Conservation (phyloP, 106 monocot genomes). For the Acorus gramineus region DNA sequence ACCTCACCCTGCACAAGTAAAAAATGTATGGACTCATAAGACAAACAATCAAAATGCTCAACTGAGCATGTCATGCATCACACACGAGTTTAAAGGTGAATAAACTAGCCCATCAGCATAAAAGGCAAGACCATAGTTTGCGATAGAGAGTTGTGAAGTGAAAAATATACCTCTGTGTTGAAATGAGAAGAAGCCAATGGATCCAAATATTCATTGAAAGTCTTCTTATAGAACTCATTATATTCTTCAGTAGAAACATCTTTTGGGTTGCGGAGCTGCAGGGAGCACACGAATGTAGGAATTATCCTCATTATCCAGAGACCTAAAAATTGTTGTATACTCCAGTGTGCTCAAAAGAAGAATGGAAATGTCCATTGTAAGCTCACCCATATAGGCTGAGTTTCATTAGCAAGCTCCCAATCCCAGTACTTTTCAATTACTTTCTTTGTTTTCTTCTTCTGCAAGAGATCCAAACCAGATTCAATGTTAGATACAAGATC, state of each 20-base stretch:
- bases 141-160: not conserved
- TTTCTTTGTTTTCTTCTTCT: conserved; percentile 92
- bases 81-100: not conserved
- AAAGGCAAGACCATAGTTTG: too few species aligned
- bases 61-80: not conserved
- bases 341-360: not conserved
- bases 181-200: conserved; percentile 94
- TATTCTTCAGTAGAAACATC: conserved; percentile 91
- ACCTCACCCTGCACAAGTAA: conserved; percentile 73
- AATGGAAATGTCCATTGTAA: not conserved
- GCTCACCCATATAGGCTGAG: conserved; percentile 94
- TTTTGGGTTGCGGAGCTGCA: conserved; percentile 89
- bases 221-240: conserved; percentile 97
- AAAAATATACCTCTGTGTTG: conserved; percentile 70
- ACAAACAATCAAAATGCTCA: not conserved
- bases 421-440: conserved; percentile 96
- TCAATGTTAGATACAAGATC: not conserved
- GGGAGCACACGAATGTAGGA: not conserved
- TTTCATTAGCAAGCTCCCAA: conserved; percentile 96
- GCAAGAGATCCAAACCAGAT: not conserved
- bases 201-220: conserved; percentile 93
- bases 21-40: not conserved
- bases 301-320: not conserved
- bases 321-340: not conserved
- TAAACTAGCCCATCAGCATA: too few species aligned